Percentiles rank a stretch among this genome's conserved stretches.
Evolutionary conservation across 1,284 basidiomycete genomes (phyloP).

Genomic region (Mycosarcoma mackinlayi): DNA sequence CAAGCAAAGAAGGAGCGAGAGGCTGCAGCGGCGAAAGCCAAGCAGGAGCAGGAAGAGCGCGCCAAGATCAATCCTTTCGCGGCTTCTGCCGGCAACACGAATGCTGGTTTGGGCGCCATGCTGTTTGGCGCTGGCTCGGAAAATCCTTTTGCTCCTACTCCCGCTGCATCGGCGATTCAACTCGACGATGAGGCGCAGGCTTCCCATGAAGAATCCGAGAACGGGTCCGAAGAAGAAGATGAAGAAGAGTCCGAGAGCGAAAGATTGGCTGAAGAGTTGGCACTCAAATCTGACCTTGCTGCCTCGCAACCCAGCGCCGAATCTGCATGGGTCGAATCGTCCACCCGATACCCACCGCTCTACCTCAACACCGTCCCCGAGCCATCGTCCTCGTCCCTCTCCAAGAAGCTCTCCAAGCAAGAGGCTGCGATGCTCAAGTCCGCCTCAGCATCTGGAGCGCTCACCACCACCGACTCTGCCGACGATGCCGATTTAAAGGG

Average conservation of each 20-base stretch:
- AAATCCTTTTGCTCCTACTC: slow-evolving; percentile 48
- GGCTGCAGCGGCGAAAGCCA: slow-evolving; percentile 35
- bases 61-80: slow-evolving; percentile 55
- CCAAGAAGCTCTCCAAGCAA: slow-evolving; percentile 40
- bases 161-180: slow-evolving; percentile 4
- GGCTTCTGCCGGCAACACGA: slow-evolving; percentile 15
- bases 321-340: slow-evolving; percentile 49
- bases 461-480: slow-evolving; percentile 6
- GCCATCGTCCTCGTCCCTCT: slow-evolving; percentile 46
- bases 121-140: slow-evolving; percentile 52
- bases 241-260: slow-evolving; percentile 50
- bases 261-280: slow-evolving; percentile 62
- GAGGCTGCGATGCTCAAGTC: slow-evolving; percentile 41
- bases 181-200: not conserved
- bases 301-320: slow-evolving; percentile 14
- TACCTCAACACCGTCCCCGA: slow-evolving; percentile 66
- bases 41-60: slow-evolving; percentile 44
- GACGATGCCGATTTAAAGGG: slow-evolving; percentile 47
- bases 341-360: slow-evolving; percentile 48
- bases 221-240: slow-evolving; percentile 29
- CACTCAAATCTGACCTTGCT: slow-evolving; percentile 62
- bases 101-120: slow-evolving; percentile 31
- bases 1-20: slow-evolving; percentile 41
- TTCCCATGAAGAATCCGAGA: slow-evolving; percentile 19
- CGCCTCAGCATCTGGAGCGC: slow-evolving; percentile 28